phyloP scores from a whole-genome alignment of 805 yeast species.

The Candida krabiensis region DNA sequence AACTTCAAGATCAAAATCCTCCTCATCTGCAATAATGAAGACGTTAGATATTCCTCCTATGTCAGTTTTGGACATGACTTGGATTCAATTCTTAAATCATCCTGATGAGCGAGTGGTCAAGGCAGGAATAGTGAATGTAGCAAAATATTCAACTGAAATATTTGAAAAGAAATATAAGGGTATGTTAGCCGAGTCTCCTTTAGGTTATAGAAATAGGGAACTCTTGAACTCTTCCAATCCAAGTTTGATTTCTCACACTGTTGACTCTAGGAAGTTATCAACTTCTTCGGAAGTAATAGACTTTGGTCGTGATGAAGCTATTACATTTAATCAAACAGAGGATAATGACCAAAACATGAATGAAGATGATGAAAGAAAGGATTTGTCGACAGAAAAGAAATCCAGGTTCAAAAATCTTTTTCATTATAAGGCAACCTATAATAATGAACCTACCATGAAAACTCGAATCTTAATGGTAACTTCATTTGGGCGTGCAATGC shows the following conservation, averaged over 20 bases:
- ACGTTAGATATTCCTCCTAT: constrained; percentile 42
- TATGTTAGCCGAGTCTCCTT: constrained; percentile 56
- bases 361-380: constrained; percentile 15
- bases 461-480: constrained; percentile 59
- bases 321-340: constrained; percentile 23
- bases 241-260: constrained; percentile 17
- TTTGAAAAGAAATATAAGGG: constrained; percentile 63
- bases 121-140: constrained; percentile 53
- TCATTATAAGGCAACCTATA: constrained; percentile 13
- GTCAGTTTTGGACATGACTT: constrained; percentile 55
- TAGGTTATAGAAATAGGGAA: constrained; percentile 46
- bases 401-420: constrained; percentile 32
- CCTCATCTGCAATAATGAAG: constrained; percentile 7
- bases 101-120: constrained; percentile 61
- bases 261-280: constrained; percentile 8
- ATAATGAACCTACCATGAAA: constrained; percentile 30
- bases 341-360: constrained; percentile 18
- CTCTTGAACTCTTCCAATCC: constrained; percentile 24
- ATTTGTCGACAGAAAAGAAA: constrained; percentile 18
- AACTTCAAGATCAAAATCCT: constrained; percentile 12
- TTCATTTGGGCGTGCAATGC: constrained; percentile 59
- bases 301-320: constrained; percentile 28
- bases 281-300: constrained; percentile 12
- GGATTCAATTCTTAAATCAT: constrained; percentile 54
- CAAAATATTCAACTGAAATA: constrained; percentile 42